phyloP scores from a whole-genome alignment of 306 rosid species.

The Corylus heterophylla region DNA sequence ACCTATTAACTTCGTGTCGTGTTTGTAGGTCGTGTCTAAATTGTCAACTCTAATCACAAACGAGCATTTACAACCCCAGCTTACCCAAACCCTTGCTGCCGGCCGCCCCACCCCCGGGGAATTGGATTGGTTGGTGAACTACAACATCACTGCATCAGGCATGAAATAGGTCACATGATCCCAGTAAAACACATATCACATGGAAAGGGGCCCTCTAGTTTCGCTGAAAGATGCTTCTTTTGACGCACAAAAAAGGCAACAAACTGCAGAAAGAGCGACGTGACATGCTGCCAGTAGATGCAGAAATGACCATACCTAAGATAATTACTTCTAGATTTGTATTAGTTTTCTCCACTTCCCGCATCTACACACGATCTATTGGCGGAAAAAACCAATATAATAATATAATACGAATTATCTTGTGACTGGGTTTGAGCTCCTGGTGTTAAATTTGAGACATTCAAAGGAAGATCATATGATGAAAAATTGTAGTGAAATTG shows the following conservation, averaged over 20 bases:
- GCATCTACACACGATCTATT: background rate
- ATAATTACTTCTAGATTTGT: background rate
- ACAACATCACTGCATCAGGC: too few species aligned
- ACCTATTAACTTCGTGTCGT: too few species aligned
- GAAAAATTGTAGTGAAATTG: background rate
- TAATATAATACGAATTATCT: too few species aligned
- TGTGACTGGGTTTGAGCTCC: background rate
- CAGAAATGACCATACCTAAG: background rate
- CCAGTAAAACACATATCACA: too few species aligned
- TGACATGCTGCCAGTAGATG: background rate
- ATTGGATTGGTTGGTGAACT: too few species aligned
- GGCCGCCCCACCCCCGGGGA: too few species aligned
- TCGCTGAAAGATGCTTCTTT: constrained; percentile 18
- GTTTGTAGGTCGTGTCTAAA: too few species aligned
- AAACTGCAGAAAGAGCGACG: background rate
- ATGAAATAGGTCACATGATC: too few species aligned
- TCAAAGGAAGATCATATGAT: background rate
- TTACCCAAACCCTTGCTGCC: too few species aligned
- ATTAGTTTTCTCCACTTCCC: background rate
- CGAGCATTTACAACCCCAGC: too few species aligned
- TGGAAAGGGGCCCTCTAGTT: constrained; percentile 20
- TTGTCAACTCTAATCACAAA: too few species aligned
- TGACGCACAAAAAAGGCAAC: constrained; percentile 10
- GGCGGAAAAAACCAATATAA: background rate
- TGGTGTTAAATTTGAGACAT: background rate